A percentile compares a stretch with the other conserved stretches of the same genome.
Conservation (phyloP, 2,329 filamentous ascomycete genomes). For the Verticillium longisporum region DNA sequence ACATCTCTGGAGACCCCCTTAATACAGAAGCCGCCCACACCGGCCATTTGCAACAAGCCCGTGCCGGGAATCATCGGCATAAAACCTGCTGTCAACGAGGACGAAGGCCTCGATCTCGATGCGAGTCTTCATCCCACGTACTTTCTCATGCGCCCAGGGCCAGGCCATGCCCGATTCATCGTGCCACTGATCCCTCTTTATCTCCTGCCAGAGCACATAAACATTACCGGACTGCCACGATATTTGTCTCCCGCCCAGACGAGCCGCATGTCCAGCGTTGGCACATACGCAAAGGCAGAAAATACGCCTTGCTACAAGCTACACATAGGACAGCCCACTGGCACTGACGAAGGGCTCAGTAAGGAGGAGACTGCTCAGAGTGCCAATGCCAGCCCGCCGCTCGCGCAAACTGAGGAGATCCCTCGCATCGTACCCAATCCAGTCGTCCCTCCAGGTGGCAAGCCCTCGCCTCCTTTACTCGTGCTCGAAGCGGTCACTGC, state of each 20-base stretch:
- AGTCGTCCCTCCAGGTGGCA: too few species aligned
- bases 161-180: slow-evolving; percentile 21
- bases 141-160: slow-evolving; percentile 28
- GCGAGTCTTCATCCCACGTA: slow-evolving; percentile 18
- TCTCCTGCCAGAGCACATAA: slow-evolving; percentile 39
- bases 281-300: slow-evolving; percentile 16
- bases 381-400: neutral
- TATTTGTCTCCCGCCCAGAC: slow-evolving; percentile 29
- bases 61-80: neutral
- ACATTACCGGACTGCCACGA: slow-evolving; percentile 35
- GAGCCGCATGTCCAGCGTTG: slow-evolving; percentile 29
- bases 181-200: slow-evolving; percentile 50
- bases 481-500: neutral
- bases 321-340: slow-evolving; percentile 10
- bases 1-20: neutral
- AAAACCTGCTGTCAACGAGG: neutral
- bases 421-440: neutral
- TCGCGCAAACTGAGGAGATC: neutral
- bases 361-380: too few species aligned
- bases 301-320: slow-evolving; percentile 17
- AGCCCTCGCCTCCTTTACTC: neutral
- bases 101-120: neutral
- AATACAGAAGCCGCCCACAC: neutral
- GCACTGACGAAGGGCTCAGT: neutral
- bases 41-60: neutral